Percentiles rank a stretch among this genome's conserved stretches.
Evolutionary conservation across 2,329 filamentous ascomycete species (phyloP).

Genomic region (Penicillium hordei): DNA sequence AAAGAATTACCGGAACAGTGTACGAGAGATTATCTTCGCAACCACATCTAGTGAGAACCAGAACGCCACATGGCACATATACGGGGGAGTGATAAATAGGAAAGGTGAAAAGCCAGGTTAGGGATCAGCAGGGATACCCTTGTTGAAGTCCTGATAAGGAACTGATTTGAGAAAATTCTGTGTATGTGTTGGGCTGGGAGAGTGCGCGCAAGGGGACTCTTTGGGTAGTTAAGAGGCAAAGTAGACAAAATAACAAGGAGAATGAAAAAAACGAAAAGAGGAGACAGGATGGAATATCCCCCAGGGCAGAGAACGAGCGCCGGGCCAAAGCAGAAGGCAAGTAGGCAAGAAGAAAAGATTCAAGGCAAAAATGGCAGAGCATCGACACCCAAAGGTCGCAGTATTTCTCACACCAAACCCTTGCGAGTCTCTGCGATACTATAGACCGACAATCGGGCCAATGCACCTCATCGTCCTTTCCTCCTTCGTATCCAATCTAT

Average conservation of each 20-base stretch:
- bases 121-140: slow-evolving; percentile 25
- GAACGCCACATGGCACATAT: slow-evolving; percentile 23
- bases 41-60: slow-evolving; percentile 25
- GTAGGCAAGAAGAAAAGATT: slow-evolving; percentile 8
- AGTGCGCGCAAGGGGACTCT: slow-evolving; percentile 31
- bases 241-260: slow-evolving; percentile 32
- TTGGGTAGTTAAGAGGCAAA: slow-evolving; percentile 30
- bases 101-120: slow-evolving; percentile 20
- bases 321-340: slow-evolving; percentile 12
- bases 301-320: slow-evolving; percentile 14
- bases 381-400: slow-evolving; percentile 1
- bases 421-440: slow-evolving; percentile 13
- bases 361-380: slow-evolving; percentile 8
- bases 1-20: background rate
- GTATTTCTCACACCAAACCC: slow-evolving; percentile 9
- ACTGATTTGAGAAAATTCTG: slow-evolving; percentile 28
- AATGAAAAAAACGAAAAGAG: slow-evolving; percentile 25
- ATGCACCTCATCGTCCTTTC: slow-evolving; percentile 9
- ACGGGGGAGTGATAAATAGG: slow-evolving; percentile 13
- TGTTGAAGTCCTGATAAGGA: slow-evolving; percentile 30
- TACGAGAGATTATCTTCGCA: slow-evolving; percentile 17
- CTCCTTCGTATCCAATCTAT: slow-evolving; percentile 15
- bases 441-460: slow-evolving; percentile 6
- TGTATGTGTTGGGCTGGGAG: slow-evolving; percentile 26
- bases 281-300: slow-evolving; percentile 9